Percentiles rank a stretch among this genome's conserved stretches.
Conservation (phyloP, 78 protist species). For the Monocercomonoides exilis region DNA sequence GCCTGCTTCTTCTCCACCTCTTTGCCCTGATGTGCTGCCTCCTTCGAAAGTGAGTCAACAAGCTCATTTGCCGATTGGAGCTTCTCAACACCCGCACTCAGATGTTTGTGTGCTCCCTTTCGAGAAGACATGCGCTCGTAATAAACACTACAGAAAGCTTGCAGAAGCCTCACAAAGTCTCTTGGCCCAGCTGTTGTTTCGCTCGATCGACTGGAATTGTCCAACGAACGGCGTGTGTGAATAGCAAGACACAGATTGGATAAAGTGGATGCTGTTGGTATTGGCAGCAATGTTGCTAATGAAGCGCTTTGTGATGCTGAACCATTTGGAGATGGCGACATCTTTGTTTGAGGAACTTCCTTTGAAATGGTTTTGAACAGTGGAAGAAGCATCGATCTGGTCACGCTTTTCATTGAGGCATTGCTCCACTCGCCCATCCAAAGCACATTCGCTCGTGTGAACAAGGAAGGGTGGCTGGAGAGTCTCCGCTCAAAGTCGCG, state of each 20-base stretch:
- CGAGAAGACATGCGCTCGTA: not conserved
- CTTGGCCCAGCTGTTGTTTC: not conserved
- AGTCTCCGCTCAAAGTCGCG: constrained; percentile 26
- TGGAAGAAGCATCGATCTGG: not conserved
- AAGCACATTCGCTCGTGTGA: constrained; percentile 25
- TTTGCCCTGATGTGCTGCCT: not conserved
- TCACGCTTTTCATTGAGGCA: not conserved
- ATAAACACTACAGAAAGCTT: not conserved
- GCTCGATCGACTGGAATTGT: too few relatives aligned
- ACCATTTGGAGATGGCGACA: not conserved
- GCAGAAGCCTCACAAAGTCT: not conserved
- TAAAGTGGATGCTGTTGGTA: not conserved
- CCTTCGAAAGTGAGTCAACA: not conserved
- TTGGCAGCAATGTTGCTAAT: not conserved
- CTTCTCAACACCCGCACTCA: not conserved
- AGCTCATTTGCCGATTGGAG: not conserved
- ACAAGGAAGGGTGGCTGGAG: constrained; percentile 69
- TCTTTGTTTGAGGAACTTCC: not conserved
- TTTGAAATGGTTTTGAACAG: not conserved
- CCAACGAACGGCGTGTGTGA: not conserved
- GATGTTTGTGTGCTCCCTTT: not conserved
- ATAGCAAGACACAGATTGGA: not conserved
- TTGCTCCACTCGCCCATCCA: constrained; percentile 4
- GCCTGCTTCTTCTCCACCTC: not conserved
- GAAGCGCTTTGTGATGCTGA: not conserved